phyloP scores from a whole-genome alignment of 176 grass and related monocot species.

The Cenchrus americanus region DNA sequence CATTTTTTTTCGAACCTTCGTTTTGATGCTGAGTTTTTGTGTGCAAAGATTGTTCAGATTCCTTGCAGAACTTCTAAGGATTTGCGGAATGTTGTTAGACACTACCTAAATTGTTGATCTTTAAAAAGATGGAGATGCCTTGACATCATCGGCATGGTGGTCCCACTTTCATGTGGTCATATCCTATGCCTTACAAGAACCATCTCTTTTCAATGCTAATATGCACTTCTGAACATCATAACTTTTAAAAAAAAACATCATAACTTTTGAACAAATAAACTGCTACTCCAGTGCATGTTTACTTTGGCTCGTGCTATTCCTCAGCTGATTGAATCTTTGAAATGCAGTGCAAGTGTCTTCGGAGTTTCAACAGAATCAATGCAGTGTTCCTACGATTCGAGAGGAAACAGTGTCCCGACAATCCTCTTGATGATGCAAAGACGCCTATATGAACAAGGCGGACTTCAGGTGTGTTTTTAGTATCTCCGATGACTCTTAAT shows the following conservation, averaged over 20 bases:
- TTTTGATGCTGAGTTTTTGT: not conserved
- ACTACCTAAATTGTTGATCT: not conserved
- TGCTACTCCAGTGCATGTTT: conserved; percentile 21
- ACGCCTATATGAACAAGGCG: conserved; percentile 72
- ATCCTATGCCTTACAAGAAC: not conserved
- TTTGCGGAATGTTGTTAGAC: not conserved
- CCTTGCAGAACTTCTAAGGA: conserved; percentile 18
- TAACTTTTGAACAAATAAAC: not conserved
- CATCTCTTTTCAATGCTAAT: not conserved
- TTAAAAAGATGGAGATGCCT: conserved; percentile 28
- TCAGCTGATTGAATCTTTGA: conserved; percentile 34
- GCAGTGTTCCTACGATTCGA: conserved; percentile 71
- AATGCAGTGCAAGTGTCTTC: conserved; percentile 72
- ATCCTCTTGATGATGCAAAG: conserved; percentile 86
- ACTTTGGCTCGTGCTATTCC: not conserved
- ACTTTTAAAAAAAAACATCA: not conserved
- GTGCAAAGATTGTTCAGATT: not conserved
- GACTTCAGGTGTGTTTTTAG: conserved; percentile 55
- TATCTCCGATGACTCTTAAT: not conserved
- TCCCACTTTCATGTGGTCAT: not conserved
- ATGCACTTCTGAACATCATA: conserved; percentile 2
- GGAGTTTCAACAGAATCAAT: conserved; percentile 86
- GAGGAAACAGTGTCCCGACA: conserved; percentile 74
- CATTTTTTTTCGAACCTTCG: not conserved
- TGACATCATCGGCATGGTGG: not conserved